Evolutionary conservation across 768 basidiomycete genomes (phyloP), one percentile per base, ranked within the genome.

Genomic region (Mycena polygramma): DNA sequence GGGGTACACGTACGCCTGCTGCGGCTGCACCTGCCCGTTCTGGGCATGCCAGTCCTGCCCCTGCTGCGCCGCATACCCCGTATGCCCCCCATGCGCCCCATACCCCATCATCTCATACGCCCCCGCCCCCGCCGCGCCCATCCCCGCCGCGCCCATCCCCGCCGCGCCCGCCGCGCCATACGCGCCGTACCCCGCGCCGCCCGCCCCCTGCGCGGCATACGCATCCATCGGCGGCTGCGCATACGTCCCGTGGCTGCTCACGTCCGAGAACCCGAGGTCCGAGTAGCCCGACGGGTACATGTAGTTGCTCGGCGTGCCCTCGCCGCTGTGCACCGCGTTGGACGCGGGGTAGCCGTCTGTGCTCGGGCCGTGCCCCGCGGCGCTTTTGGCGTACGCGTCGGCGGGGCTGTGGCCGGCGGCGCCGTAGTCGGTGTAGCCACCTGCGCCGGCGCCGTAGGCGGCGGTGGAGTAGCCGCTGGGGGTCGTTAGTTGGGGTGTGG

Each of bases 211-310:
- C 11, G 30, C 78, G 68, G 75, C 78, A 72, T 59, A 79, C 75
- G 41, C 81, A 73, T 78, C 65, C 72, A 73, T 81, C 57, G 53
- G 77, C 75, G 57, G 75, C 77, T 57, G 79, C 82, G 70, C 68
- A 76, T 78, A 69, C 81, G 81, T 45, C 69, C 72, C 49, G 74
- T 76, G 83, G 79, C 73, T 84, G 83, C 53, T 70, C 76, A 80
- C 72, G 80, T 80, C 68, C 77, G 76, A 69, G 81, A 84, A 54
- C 72, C 67, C 41, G 77, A 82, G 26, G 65, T 79, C 57, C 71
- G 77, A 22, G 73, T 77, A 15, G 57, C 65, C 72, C 4, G 70
- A 68, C 20, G 69, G 67, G 60, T 71, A 71, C 70, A 71, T 71
- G 46, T 71, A 71, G 49, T 74, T 71, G 68, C 60, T 69, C 57